A percentile compares a stretch with the other conserved stretches of the same genome.
These are phyloP conservation scores for Blepharisma japonicum DNA, from an alignment of 73 alveolate genomes.

Conservation along the genomic window DNA sequence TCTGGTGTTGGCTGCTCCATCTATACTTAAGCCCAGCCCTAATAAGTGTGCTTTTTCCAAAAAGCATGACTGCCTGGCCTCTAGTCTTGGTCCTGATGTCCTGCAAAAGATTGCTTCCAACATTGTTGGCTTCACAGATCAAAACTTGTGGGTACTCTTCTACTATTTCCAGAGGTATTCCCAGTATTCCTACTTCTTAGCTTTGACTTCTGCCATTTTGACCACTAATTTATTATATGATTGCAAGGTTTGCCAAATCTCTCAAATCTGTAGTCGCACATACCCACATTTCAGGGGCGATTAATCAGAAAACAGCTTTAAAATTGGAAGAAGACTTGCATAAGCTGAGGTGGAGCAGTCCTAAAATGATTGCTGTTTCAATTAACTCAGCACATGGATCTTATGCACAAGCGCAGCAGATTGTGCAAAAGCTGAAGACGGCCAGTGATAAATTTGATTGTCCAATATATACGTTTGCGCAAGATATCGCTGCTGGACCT, in stretches of 20 bases:
- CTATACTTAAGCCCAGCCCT: conserved; percentile 62
- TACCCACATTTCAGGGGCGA: no score
- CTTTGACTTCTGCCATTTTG: conserved; percentile 41
- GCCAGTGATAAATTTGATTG: neutral
- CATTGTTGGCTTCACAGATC: conserved; percentile 50
- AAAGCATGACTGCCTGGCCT: conserved; percentile 64
- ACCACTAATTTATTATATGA: no score
- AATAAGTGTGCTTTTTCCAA: conserved; percentile 75
- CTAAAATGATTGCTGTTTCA: conserved; percentile 34
- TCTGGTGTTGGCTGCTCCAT: conserved; percentile 46
- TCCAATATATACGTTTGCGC: conserved; percentile 27
- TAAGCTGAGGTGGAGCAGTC: neutral
- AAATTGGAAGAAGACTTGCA: conserved; percentile 1
- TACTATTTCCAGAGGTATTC: conserved; percentile 35
- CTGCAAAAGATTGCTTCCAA: conserved; percentile 47
- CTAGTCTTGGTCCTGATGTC: conserved; percentile 65
- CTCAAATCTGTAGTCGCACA: no score
- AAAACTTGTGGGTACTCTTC: conserved; percentile 52
- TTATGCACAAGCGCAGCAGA: conserved; percentile 16
- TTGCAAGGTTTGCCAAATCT: no score
- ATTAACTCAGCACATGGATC: conserved; percentile 23
- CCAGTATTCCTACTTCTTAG: conserved; percentile 57
- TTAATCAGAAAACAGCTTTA: no score
- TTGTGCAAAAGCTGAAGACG: neutral
- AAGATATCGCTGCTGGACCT: conserved; percentile 31